Percentiles rank a stretch among this genome's conserved stretches.
Evolutionary conservation across 2,329 filamentous ascomycete genomes (phyloP).

Genomic region (Colletotrichum abscissum): DNA sequence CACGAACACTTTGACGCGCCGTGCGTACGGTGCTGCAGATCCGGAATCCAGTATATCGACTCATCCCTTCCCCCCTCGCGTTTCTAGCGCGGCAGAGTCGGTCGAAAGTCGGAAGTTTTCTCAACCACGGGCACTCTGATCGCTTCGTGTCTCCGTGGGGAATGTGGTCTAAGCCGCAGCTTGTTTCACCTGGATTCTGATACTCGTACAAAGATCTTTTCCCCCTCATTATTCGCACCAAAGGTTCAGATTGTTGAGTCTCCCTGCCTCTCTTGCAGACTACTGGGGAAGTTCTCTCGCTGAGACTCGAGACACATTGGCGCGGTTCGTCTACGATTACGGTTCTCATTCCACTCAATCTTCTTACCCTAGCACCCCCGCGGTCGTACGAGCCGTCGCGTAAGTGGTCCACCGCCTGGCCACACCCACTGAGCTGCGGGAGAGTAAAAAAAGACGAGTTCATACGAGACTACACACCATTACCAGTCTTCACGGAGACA

Average conservation of each 20-base stretch:
- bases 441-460: neutral
- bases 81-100: conserved; percentile 21
- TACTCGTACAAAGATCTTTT: conserved; percentile 1
- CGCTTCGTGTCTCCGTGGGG: neutral
- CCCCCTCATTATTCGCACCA: neutral
- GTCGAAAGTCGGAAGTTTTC: conserved; percentile 16
- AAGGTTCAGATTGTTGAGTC: neutral
- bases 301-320: conserved; percentile 21
- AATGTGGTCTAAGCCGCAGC: neutral
- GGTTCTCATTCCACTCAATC: neutral
- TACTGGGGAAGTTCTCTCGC: neutral
- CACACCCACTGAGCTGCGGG: conserved; percentile 6
- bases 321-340: neutral
- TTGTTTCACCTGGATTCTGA: conserved; percentile 32
- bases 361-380: conserved; percentile 16
- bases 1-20: conserved; percentile 31
- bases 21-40: conserved; percentile 6
- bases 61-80: conserved; percentile 15
- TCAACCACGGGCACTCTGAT: neutral
- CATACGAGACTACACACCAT: neutral
- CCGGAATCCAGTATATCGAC: neutral
- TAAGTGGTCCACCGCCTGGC: neutral
- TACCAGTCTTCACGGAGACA: no score
- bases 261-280: neutral
- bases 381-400: neutral